Conservation (phyloP, 768 basidiomycete genomes). For the Pleurotus platypus region DNA sequence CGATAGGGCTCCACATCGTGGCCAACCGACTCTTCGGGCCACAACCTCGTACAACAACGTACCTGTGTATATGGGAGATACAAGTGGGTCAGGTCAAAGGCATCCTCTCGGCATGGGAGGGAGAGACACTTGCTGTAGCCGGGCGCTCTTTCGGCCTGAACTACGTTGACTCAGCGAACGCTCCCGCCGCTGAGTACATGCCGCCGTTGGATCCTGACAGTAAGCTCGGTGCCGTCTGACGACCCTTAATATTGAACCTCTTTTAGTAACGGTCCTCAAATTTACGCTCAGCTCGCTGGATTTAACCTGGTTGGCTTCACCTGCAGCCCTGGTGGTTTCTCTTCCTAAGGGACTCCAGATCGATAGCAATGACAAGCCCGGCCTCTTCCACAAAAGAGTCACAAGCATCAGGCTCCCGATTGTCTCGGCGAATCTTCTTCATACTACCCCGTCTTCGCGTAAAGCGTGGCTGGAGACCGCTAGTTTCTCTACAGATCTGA, state of each 20-base stretch:
- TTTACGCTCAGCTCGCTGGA: constrained; percentile 54
- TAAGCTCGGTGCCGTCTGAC: constrained; percentile 25
- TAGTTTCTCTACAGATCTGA: constrained; percentile 45
- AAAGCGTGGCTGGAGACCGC: constrained; percentile 69
- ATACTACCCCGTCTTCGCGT: constrained; percentile 32
- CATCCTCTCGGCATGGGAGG: constrained; percentile 51
- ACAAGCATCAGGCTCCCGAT: constrained; percentile 56
- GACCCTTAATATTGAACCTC: constrained; percentile 5
- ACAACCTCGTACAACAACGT: constrained; percentile 77
- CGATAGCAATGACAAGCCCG: constrained; percentile 75
- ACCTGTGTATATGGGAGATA: constrained; percentile 93
- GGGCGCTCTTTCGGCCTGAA: constrained; percentile 60
- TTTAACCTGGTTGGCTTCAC: constrained; percentile 48
- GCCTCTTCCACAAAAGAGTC: constrained; percentile 61
- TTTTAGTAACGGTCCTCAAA: constrained; percentile 81
- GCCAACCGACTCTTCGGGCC: constrained; percentile 90
- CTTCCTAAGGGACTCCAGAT: constrained; percentile 59
- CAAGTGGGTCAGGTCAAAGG: constrained; percentile 62
- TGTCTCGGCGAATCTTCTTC: constrained; percentile 46
- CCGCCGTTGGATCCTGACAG: constrained; percentile 75
- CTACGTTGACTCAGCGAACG: constrained; percentile 74
- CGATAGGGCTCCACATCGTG: constrained; percentile 70
- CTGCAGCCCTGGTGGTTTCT: constrained; percentile 50
- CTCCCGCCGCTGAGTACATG: constrained; percentile 68
- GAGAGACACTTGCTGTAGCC: constrained; percentile 46